These are phyloP conservation scores for Albophoma yamanashiensis DNA, from an alignment of 2,329 filamentous ascomycete genomes.

Conservation along the genomic window DNA sequence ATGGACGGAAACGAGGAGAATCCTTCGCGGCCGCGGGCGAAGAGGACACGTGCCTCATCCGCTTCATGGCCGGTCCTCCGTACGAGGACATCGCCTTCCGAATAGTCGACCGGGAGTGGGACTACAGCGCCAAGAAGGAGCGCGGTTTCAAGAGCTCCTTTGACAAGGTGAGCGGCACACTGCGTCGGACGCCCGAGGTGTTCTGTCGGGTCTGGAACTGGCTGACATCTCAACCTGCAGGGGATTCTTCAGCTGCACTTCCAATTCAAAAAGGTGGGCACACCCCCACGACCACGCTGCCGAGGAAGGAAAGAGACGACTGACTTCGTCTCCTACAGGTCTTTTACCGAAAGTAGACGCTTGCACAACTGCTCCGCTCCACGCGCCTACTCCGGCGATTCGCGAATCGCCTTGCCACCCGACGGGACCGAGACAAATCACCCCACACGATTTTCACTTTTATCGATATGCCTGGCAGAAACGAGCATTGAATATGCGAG, in stretches of 20 bases:
- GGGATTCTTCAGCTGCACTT: conserved; percentile 87
- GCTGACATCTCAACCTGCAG: conserved; percentile 29
- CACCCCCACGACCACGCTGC: background rate
- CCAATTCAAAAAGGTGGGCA: conserved; percentile 91
- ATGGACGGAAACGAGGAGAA: conserved; percentile 79
- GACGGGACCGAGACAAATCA: background rate
- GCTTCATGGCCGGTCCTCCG: conserved; percentile 88
- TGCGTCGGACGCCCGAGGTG: conserved; percentile 4
- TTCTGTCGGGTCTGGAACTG: background rate
- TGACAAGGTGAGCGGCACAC: conserved; percentile 64
- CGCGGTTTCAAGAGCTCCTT: conserved; percentile 94
- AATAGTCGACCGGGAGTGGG: conserved; percentile 98
- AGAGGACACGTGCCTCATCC: conserved; percentile 92
- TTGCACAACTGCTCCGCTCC: background rate
- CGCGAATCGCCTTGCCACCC: background rate
- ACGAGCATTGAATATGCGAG: background rate
- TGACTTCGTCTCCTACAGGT: background rate
- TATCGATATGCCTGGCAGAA: background rate
- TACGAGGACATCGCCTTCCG: conserved; percentile 96
- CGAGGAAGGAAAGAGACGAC: background rate
- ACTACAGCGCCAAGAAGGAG: conserved; percentile 92
- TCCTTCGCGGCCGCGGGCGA: conserved; percentile 89
- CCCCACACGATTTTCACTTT: background rate
- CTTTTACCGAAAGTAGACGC: conserved; percentile 4
- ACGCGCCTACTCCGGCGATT: background rate